Conservation (phyloP, 805 yeast genomes). For the Candida oleophila region DNA sequence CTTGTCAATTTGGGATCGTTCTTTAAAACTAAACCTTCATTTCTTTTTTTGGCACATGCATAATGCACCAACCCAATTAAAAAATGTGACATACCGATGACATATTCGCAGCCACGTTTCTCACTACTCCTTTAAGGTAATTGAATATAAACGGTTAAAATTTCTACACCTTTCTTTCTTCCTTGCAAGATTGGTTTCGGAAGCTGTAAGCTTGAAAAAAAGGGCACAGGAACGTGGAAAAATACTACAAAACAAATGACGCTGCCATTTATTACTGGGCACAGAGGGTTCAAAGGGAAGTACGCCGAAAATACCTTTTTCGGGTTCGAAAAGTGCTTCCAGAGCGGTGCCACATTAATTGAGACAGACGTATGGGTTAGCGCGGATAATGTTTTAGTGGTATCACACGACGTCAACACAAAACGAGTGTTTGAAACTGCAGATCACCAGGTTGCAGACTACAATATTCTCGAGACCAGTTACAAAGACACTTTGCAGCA, state of each 20-base stretch:
- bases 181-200: no score
- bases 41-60: background rate
- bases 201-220: no score
- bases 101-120: background rate
- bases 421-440: slow-evolving; percentile 35
- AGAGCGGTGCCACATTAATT: slow-evolving; percentile 35
- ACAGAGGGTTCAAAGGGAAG: slow-evolving; percentile 42
- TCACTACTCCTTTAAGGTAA: background rate
- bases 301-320: slow-evolving; percentile 39
- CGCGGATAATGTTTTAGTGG: slow-evolving; percentile 34
- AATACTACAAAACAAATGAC: background rate
- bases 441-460: slow-evolving; percentile 34
- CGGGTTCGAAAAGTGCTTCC: slow-evolving; percentile 37
- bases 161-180: no score
- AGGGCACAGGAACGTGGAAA: background rate
- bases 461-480: slow-evolving; percentile 29
- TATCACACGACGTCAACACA: slow-evolving; percentile 41
- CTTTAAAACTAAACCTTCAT: no score
- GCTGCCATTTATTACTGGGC: slow-evolving; percentile 35
- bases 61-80: background rate
- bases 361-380: slow-evolving; percentile 46
- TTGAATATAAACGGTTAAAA: no score
- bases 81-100: background rate
- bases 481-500: slow-evolving; percentile 26
- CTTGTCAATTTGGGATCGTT: no score